Evolutionary conservation across 805 yeast genomes (phyloP), one percentile per base, ranked within the genome.

Genomic region (Geotrichum ghanense): DNA sequence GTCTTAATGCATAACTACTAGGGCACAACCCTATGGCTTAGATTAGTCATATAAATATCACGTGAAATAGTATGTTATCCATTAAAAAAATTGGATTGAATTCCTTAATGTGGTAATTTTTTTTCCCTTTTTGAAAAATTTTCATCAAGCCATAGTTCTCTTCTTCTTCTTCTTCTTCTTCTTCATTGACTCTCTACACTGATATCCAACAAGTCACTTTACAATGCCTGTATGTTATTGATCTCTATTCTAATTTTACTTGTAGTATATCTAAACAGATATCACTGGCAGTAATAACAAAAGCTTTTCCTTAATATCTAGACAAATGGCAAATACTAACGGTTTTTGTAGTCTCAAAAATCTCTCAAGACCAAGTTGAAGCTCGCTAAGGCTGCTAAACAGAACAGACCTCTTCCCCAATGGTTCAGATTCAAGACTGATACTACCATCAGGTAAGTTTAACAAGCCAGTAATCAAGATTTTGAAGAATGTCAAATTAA

Each of bases 391-490:
- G 97, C 95, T 71, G 81, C 81, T 72, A 90, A 88, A 79, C 95
- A 87, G 78, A 90, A 88, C 90, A 87, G 97, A 81, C 96, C 96
- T 71, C 83, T 90, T 73, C 98, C 98, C 68, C 96, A 89, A 78
- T 90, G 97, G 96, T 77, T 90, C 84, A 86, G 97, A 79, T 80
- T 89, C 75, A 90, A 88, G 84, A 87, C 97, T 72, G 81, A 76
- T 75, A 90, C 87, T 95, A 89, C 81, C 67, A 83, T 92, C 79
- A 87, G 65, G 58, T 66, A 61, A 56, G 61, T 48, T 7, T 39
- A 22, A 21, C n/a, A 19, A n/a, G n/a, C n/a, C n/a, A n/a, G n/a
- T n/a, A n/a, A n/a, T n/a, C n/a, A n/a, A 12, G 19, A 24, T 21
- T 39, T 6, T 14, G 22, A 12, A 20, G 25, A n/a, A n/a, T n/a